Evolutionary conservation across 345 rosid species (phyloP), one percentile per base, ranked within the genome.

Genomic region (Brassica juncea): DNA sequence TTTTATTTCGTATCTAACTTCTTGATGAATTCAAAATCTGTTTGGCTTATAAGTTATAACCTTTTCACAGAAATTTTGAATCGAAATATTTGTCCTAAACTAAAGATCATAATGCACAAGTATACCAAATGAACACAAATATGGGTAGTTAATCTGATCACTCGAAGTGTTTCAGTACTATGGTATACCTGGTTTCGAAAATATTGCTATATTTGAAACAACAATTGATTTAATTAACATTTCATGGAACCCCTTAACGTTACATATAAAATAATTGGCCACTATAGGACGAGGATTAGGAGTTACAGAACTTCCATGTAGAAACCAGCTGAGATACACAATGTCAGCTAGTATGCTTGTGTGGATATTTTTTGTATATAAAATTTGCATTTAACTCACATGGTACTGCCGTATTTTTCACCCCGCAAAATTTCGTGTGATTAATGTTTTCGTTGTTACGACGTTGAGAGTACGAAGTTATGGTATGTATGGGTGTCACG

Each of bases 391-490:
- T 54, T 25, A 19, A 66, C 19, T 66, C 59, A 6, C 27, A 66
- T 1, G 7, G 58, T 52, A 52, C 12, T 6, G 6, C 4, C 6
- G 4, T 52, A 4, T 49, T 35, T 23, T 19, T 4, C 2, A 1
- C 16, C 15, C 66, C 59, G 3, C 23, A 54, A 11, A 11, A 25
- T 19, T 0, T 9, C 42, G 74, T 42, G 27, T 42, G 31, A 23
- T 52, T 49, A 77, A 63, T 71, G 76, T 34, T 25, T 66, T 63
- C n/a, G 74, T 70, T 61, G 64, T 61, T 65, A 55, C 66, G 76
- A 78, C 55, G 76, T 52, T 64, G 49, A 78, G 59, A 71, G 15
- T 71, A 71, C 67, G 27, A 73, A 67, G 37, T 66, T 42, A 65
- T 72, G 60, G 30, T 47, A 44, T 59, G 55, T 15, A 42, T 72